Base-by-base conservation (phyloP, 768 basidiomycete genomes). In the Trametes sanguinea region DNA sequence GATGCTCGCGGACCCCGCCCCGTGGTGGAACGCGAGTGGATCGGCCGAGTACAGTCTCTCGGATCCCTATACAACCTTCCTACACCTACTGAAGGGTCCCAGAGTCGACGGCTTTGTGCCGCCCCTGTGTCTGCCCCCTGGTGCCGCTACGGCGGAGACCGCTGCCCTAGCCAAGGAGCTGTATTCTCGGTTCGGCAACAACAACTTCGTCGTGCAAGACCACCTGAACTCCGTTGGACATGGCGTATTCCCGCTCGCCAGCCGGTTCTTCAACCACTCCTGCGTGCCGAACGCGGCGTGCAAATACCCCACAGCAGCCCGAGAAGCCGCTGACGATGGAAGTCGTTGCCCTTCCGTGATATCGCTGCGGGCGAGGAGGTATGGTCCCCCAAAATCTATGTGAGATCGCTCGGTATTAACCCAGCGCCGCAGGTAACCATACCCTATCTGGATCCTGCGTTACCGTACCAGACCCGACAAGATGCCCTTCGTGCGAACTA, bases 221-320 rank as follows among this genome's bases (percentile, higher is more conserved):
- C 88, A 91, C 76, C 76, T 92, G 43, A 83, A 76, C 14, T 81
- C 87, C 1, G 76, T 87, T 67, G 92, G 84, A 0, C 87, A 92
- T 74, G 92, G 89, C 0, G 77, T 91, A 40, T 92, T 90, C 63
- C 90, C 92, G 7, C 72, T 84, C 9, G 87, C 92, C 1, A 93
- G 92, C 68, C 80, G 90, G n/a, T 70, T 84, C 11, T 91, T 93
- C 76, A 94, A 94, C 69, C 92, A 94, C 68, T 90, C 89, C 4
- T 94, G 92, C 72, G 66, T 81, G 16, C 90, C 92, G 1, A 92
- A 90, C 65, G 88, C 88, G 14, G 83, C 81, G 29, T 77, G 83
- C 35, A 87, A 83, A 70, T 90, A 88, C 67, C 69, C 73, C 47
- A 74, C 90, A n/a, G 14, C 68, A 64, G 27, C 70, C 65, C 2